Evolutionary conservation across 345 rosid genomes (phyloP).

Genomic region (Passiflora organensis): DNA sequence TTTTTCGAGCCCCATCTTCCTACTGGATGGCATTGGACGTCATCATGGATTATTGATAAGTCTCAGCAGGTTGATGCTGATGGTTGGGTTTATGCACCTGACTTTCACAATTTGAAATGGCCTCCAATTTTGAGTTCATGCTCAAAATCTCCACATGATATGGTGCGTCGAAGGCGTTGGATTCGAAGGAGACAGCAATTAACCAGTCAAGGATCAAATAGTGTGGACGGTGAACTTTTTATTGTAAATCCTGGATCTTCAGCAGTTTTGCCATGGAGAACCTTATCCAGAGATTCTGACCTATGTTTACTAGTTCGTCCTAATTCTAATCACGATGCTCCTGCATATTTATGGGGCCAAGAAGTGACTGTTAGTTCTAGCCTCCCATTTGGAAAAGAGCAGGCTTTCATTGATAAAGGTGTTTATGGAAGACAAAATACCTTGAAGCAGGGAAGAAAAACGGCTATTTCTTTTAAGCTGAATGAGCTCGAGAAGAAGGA

Average conservation of each 20-base stretch:
- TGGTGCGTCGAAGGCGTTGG: slow-evolving; percentile 59
- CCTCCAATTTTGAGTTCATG: slow-evolving; percentile 37
- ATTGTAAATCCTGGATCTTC: slow-evolving; percentile 64
- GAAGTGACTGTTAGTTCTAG: slow-evolving; percentile 52
- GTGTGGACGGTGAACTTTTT: slow-evolving; percentile 21
- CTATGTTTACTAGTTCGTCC: slow-evolving; percentile 77
- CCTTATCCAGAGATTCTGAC: slow-evolving; percentile 58
- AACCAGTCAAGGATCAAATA: slow-evolving; percentile 18
- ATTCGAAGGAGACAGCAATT: slow-evolving; percentile 41
- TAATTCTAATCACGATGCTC: slow-evolving; percentile 38
- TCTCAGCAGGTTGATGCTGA: slow-evolving; percentile 45
- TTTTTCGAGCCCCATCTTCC: slow-evolving; percentile 52
- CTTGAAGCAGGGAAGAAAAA: slow-evolving; percentile 52
- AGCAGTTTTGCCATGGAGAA: slow-evolving; percentile 76
- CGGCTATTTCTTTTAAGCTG: slow-evolving; percentile 50
- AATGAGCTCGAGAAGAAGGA: slow-evolving; percentile 91
- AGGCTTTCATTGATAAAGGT: slow-evolving; percentile 62
- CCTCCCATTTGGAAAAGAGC: slow-evolving; percentile 58
- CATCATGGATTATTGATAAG: slow-evolving; percentile 56
- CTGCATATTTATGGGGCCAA: slow-evolving; percentile 66
- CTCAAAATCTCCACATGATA: slow-evolving; percentile 35
- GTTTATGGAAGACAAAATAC: slow-evolving; percentile 54
- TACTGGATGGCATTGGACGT: slow-evolving; percentile 57
- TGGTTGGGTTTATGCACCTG: slow-evolving; percentile 66
- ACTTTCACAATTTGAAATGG: slow-evolving; percentile 46